These are phyloP conservation scores for Leccinum discolor DNA, from an alignment of 1,284 basidiomycete genomes.

Conservation along the genomic window DNA sequence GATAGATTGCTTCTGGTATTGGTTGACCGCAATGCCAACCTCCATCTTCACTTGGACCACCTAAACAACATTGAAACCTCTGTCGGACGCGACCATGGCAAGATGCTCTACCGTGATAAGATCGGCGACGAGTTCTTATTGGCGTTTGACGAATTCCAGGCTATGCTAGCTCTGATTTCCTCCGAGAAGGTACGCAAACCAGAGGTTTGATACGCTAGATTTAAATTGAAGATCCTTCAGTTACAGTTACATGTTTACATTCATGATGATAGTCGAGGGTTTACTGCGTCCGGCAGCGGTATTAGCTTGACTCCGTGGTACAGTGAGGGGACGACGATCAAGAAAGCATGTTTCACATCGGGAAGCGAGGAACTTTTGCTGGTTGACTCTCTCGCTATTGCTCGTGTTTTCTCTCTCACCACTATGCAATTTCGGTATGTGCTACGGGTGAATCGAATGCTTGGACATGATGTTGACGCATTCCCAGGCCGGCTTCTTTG, in stretches of 20 bases:
- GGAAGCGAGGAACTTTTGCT: conserved; percentile 54
- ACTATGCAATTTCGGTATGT: conserved; percentile 54
- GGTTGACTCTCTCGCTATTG: conserved; percentile 42
- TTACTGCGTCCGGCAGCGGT: conserved; percentile 40
- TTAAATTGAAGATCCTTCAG: conserved; percentile 20
- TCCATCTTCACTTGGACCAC: conserved; percentile 42
- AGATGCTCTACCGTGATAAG: conserved; percentile 42
- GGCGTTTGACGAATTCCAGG: conserved; percentile 50
- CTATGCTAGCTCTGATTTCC: conserved; percentile 45
- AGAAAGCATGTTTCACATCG: conserved; percentile 39
- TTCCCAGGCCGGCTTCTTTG: conserved; percentile 46
- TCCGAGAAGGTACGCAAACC: conserved; percentile 37
- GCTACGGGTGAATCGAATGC: background rate
- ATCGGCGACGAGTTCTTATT: conserved; percentile 44
- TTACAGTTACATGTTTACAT: conserved; percentile 44
- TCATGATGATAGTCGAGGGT: conserved; percentile 39
- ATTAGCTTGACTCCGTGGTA: conserved; percentile 50
- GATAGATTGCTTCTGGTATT: conserved; percentile 43
- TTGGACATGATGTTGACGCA: background rate
- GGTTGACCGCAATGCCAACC: conserved; percentile 30
- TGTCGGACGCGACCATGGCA: conserved; percentile 28
- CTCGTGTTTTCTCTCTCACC: conserved; percentile 52
- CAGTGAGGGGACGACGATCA: conserved; percentile 30
- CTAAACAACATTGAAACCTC: conserved; percentile 34
- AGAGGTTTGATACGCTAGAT: background rate